Evolutionary conservation across 345 rosid genomes (phyloP).

Genomic region (Camelina sativa): DNA sequence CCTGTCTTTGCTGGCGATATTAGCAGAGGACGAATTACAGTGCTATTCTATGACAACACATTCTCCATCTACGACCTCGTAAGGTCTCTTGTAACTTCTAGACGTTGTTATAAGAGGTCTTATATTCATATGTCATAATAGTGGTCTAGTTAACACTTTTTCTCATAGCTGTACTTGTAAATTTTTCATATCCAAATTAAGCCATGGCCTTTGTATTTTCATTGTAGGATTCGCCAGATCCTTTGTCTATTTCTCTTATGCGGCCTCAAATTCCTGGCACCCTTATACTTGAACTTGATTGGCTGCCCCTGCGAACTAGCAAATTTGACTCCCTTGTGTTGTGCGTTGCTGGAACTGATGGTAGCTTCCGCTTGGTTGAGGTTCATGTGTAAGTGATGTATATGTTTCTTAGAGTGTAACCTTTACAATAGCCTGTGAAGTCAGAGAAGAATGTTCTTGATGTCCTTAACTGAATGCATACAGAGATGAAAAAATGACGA

Average conservation of each 20-base stretch:
- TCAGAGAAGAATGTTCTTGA: background rate
- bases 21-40: slow-evolving; percentile 83
- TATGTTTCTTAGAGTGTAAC: background rate
- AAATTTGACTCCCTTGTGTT: slow-evolving; percentile 72
- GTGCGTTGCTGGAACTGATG: slow-evolving; percentile 88
- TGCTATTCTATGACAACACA: slow-evolving; percentile 80
- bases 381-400: slow-evolving; percentile 64
- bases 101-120: background rate
- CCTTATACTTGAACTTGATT: slow-evolving; percentile 83
- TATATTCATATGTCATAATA: background rate
- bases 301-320: slow-evolving; percentile 73
- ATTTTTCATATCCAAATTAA: background rate
- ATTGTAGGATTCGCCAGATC: slow-evolving; percentile 81
- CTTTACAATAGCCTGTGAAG: slow-evolving; percentile 15
- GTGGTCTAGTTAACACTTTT: background rate
- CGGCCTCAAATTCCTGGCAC: slow-evolving; percentile 91
- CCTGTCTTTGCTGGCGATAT: slow-evolving; percentile 79
- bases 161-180: background rate
- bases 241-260: slow-evolving; percentile 80
- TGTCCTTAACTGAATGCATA: slow-evolving; percentile 22
- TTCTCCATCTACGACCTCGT: slow-evolving; percentile 90
- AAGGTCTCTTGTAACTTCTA: slow-evolving; percentile 42
- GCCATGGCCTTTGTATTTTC: background rate
- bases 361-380: slow-evolving; percentile 86
- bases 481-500: slow-evolving; percentile 66